Evolutionary conservation across 1,284 basidiomycete species (phyloP).

Genomic region (Pyrrhoderma noxium): DNA sequence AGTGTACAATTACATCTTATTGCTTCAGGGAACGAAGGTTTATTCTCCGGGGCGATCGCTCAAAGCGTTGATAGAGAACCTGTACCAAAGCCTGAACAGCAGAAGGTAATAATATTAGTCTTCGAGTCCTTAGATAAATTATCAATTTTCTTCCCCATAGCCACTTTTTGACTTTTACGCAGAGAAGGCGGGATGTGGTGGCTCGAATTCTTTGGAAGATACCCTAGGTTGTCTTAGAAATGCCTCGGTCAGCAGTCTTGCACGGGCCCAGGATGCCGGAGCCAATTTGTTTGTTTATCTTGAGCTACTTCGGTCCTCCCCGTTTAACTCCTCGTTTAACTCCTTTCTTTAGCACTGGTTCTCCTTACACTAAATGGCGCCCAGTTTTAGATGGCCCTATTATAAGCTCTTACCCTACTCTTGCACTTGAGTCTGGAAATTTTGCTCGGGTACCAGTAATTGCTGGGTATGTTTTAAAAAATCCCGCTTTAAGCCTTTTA

Average conservation of each 20-base stretch:
- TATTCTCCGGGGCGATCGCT: constrained; percentile 48
- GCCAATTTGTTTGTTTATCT: constrained; percentile 23
- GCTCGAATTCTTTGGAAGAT: constrained; percentile 27
- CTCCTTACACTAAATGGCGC: constrained; percentile 32
- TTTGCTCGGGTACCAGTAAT: constrained; percentile 48
- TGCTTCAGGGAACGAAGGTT: constrained; percentile 28
- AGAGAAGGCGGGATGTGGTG: constrained; percentile 38
- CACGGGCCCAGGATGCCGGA: constrained; percentile 47
- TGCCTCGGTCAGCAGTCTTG: constrained; percentile 41
- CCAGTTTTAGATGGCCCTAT: constrained; percentile 44
- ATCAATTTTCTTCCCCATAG: constrained; percentile 25
- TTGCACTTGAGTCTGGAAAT: constrained; percentile 35
- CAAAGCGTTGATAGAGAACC: constrained; percentile 52
- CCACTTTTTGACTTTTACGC: constrained; percentile 46
- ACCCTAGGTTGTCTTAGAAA: constrained; percentile 42
- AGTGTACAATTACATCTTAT: constrained; percentile 51
- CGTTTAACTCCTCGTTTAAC: background rate
- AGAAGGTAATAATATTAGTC: constrained; percentile 30
- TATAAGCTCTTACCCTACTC: constrained; percentile 42
- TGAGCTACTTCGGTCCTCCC: constrained; percentile 3
- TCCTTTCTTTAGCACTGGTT: constrained; percentile 30
- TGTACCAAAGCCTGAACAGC: constrained; percentile 41
- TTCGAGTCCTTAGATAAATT: constrained; percentile 5
- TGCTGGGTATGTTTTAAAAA: constrained; percentile 38
- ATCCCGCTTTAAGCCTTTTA: background rate